A percentile compares a stretch with the other conserved stretches of the same genome.
phyloP scores from a whole-genome alignment of 2,329 filamentous ascomycete genomes.

The Triangularia setosa region DNA sequence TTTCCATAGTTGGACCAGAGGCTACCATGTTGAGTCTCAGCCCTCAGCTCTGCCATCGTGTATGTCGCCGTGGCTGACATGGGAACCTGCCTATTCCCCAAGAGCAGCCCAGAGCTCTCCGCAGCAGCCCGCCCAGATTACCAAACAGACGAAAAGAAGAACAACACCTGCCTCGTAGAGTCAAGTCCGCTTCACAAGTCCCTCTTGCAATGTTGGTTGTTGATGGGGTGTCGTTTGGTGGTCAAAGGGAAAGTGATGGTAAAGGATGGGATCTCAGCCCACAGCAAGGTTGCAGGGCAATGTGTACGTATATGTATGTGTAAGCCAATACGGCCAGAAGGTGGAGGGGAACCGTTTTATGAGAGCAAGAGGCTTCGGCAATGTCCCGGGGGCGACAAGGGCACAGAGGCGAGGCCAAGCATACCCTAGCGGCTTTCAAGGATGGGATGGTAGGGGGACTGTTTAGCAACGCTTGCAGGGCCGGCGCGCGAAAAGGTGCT shows the following conservation, averaged over 20 bases:
- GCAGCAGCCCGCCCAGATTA: constrained; percentile 8
- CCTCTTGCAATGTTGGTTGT: background rate
- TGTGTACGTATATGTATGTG: constrained; percentile 43
- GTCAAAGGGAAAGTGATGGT: constrained; percentile 29
- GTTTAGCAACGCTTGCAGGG: constrained; percentile 33
- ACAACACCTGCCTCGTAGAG: background rate
- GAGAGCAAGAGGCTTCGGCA: constrained; percentile 42
- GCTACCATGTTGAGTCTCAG: constrained; percentile 53
- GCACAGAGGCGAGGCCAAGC: constrained; percentile 28
- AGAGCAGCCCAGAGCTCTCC: constrained; percentile 18
- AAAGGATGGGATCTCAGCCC: constrained; percentile 27
- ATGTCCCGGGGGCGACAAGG: constrained; percentile 42
- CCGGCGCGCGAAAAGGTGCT: constrained; percentile 37
- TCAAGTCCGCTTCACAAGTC: background rate
- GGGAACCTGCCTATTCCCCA: constrained; percentile 44
- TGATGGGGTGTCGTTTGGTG: constrained; percentile 13
- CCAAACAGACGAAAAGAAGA: constrained; percentile 1
- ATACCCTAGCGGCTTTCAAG: constrained; percentile 27
- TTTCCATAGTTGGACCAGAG: constrained; percentile 57
- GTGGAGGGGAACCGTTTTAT: constrained; percentile 46
- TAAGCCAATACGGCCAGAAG: constrained; percentile 41
- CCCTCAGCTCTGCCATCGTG: constrained; percentile 62
- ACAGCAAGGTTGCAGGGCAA: constrained; percentile 38
- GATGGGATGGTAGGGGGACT: constrained; percentile 23
- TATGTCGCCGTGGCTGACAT: constrained; percentile 60